These are phyloP conservation scores for Phytophthora tentaculata DNA, from an alignment of 352 stramenopile species.

Conservation along the genomic window DNA sequence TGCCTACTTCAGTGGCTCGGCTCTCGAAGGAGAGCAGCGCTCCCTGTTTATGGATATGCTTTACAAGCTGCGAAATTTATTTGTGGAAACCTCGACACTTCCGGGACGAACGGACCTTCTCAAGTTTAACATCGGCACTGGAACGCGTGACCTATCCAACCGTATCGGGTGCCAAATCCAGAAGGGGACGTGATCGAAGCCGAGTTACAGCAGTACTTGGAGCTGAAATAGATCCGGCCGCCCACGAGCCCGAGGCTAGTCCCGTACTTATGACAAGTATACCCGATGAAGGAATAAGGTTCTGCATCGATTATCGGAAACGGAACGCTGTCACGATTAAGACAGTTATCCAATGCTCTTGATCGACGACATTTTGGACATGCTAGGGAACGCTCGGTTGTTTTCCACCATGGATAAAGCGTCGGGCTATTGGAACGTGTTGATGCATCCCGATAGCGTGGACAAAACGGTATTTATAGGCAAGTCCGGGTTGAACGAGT, in stretches of 20 bases:
- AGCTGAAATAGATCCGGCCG: neutral
- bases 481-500: conserved; percentile 1
- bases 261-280: neutral
- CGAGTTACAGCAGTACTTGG: neutral
- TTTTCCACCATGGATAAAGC: neutral
- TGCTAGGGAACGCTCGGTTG: neutral
- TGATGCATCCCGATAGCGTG: neutral
- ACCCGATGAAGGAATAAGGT: neutral
- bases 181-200: neutral
- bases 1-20: too few relatives aligned
- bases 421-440: neutral
- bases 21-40: too few relatives aligned
- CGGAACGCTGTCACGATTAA: neutral
- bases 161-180: neutral
- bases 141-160: neutral
- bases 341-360: neutral
- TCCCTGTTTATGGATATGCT: neutral
- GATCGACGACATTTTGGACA: conserved; percentile 2
- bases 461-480: neutral
- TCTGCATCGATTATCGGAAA: neutral
- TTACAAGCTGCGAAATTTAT: neutral
- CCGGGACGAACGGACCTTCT: neutral
- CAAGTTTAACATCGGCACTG: conserved; percentile 2
- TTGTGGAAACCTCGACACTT: conserved; percentile 3
- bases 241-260: neutral